A percentile compares a stretch with the other conserved stretches of the same genome.
These are phyloP conservation scores for Mallotus nudiflorus DNA, from an alignment of 345 rosid species.

Conservation along the genomic window DNA sequence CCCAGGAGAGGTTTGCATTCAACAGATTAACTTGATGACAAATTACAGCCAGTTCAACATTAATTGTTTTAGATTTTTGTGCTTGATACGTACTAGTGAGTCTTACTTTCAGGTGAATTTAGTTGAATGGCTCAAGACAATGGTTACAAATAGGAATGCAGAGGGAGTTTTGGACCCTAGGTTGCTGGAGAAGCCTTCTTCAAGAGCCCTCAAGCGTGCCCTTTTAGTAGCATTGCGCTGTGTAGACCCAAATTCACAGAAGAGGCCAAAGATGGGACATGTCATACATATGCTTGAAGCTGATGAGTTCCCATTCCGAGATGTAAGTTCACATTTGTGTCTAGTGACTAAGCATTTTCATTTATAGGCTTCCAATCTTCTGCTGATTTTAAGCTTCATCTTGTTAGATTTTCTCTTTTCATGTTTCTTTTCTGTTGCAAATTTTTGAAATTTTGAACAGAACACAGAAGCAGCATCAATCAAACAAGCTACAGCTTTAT, in stretches of 20 bases:
- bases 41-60: slow-evolving; percentile 9
- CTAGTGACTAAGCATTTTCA: background rate
- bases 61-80: background rate
- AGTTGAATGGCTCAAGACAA: slow-evolving; percentile 90
- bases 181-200: slow-evolving; percentile 70
- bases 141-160: slow-evolving; percentile 79
- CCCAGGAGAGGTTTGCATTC: slow-evolving; percentile 67
- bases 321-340: slow-evolving; percentile 42
- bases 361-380: background rate
- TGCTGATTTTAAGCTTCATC: background rate
- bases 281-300: slow-evolving; percentile 97
- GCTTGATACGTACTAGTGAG: background rate
- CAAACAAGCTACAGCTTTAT: background rate
- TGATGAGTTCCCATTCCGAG: slow-evolving; percentile 77
- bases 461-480: background rate
- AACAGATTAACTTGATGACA: slow-evolving; percentile 2
- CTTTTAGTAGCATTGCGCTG: slow-evolving; percentile 89
- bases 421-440: slow-evolving; percentile 2
- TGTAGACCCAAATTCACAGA: slow-evolving; percentile 92
- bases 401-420: background rate
- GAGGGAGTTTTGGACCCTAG: slow-evolving; percentile 89
- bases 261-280: slow-evolving; percentile 96
- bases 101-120: slow-evolving; percentile 64
- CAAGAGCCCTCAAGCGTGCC: slow-evolving; percentile 82
- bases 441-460: background rate